Percentiles rank a stretch among this genome's conserved stretches.
Conservation (phyloP, 2,329 filamentous ascomycete species). For the Pseudocercospora vitis region DNA sequence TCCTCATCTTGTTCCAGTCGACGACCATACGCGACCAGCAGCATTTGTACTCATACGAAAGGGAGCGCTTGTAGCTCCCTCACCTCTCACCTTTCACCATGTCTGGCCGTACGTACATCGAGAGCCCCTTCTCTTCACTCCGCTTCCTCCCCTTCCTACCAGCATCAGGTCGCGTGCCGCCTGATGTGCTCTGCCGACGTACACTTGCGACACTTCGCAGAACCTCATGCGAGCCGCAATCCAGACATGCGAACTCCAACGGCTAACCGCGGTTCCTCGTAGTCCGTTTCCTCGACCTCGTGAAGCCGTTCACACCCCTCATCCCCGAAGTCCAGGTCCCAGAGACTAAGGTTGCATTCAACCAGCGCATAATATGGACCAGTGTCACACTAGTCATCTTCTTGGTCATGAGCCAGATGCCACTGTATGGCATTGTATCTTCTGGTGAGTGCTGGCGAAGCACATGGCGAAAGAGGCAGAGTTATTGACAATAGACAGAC, state of each 20-base stretch:
- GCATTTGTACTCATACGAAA: neutral
- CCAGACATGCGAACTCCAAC: neutral
- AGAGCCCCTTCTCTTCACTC: too few species aligned
- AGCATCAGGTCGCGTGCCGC: neutral
- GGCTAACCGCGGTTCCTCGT: constrained; percentile 27
- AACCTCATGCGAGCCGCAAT: too few species aligned
- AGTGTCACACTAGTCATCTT: constrained; percentile 85
- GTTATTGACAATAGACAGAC: constrained; percentile 36
- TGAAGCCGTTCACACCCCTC: constrained; percentile 99
- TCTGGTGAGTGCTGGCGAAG: constrained; percentile 52
- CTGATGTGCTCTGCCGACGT: neutral
- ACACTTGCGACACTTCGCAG: neutral
- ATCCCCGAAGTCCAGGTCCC: constrained; percentile 98
- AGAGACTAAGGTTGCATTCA: constrained; percentile 98
- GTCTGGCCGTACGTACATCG: constrained; percentile 22
- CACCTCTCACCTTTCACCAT: constrained; percentile 11
- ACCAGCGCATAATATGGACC: constrained; percentile 67
- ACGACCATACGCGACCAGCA: neutral
- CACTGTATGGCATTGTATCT: constrained; percentile 94
- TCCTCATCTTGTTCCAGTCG: constrained; percentile 1
- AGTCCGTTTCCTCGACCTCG: constrained; percentile 99
- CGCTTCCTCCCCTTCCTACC: neutral
- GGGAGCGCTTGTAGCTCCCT: constrained; percentile 17
- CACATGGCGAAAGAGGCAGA: constrained; percentile 12
- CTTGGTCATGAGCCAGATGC: constrained; percentile 99